Base-by-base conservation (phyloP, 1,284 basidiomycete species). In the Amylostereum areolatum region DNA sequence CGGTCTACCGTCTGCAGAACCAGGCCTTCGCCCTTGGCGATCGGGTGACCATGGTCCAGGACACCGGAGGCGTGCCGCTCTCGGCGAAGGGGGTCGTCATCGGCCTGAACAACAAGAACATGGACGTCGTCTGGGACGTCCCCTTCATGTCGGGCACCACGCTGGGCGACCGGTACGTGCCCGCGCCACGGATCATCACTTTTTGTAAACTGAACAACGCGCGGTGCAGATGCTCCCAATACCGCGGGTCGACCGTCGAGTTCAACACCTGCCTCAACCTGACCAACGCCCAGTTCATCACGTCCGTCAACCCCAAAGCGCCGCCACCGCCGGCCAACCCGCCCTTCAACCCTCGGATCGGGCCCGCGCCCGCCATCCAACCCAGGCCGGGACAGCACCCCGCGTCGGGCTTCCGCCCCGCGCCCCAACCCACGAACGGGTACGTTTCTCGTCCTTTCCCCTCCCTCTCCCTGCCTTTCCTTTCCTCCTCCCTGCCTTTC, bases 41-140 rank as follows among this genome's bases (percentile, higher is more conserved):
- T 67, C 81, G 97, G 10, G 94, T 98, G 35, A 88, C 90, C 29
- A 96, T 96, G 86, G 93, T 97, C 1, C 86, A 92, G 57, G 96
- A 99, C 65, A 85, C 90, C 0, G 96, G 96, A n/a, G 85, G 86
- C 27, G 93, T 99, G 0, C 94, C 95, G 0, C 74, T 98, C 8
- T 85, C 86, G 2, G 88, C 89, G 49, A 96, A 96, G 66, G 97
- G 97, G 37, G 91, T 96, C 7, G 93, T 98, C 12, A 81, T 99
- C 47, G 93, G 95, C 4, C 71, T 99, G 59, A 89, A 84, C 58
- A 72, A 83, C 9, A 89, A 87, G 61, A 83, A 86, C 8, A 88
- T 99, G 75, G 97, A 99, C 64, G 86, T 99, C n/a, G 81, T 97
- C 0, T 99, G 97, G 86, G 97, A 99, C 65, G 83, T 88, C 24